These are phyloP conservation scores for Solanum phureja DNA, from an alignment of 257 asterid genomes.

Conservation along the genomic window DNA sequence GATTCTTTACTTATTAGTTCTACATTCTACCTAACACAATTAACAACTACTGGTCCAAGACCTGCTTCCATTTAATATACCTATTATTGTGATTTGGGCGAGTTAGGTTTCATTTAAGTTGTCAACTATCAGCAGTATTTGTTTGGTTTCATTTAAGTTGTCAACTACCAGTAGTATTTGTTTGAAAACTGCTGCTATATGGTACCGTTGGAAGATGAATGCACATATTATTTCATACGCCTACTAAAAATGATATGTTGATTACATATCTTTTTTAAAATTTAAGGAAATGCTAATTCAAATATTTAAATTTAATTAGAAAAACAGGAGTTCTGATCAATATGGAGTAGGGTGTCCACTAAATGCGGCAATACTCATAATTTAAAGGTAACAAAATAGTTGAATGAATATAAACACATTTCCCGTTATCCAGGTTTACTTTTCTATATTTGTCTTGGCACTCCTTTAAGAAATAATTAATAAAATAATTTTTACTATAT, in stretches of 20 bases:
- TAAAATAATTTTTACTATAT: too few species aligned
- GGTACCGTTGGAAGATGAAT: neutral
- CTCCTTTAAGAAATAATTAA: neutral
- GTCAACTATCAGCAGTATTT: neutral
- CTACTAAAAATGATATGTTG: neutral
- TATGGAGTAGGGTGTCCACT: neutral
- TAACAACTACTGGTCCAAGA: neutral
- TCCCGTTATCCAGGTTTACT: neutral
- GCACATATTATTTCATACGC: neutral
- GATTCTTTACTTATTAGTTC: neutral
- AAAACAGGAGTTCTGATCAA: neutral
- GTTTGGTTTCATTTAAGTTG: neutral
- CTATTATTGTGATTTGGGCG: neutral
- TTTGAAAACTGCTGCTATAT: neutral
- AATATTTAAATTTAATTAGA: neutral
- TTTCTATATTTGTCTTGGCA: neutral
- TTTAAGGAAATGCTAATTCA: neutral
- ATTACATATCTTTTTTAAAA: neutral
- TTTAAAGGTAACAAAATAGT: neutral
- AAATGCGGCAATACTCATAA: neutral
- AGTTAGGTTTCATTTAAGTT: neutral
- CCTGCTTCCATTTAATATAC: neutral
- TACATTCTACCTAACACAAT: neutral
- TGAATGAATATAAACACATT: neutral
- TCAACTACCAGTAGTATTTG: neutral